These are phyloP conservation scores for Bryoerythrophyllum caledonicum DNA, from an alignment of 225 moss, liverwort and hornwort genomes.

Conservation along the genomic window DNA sequence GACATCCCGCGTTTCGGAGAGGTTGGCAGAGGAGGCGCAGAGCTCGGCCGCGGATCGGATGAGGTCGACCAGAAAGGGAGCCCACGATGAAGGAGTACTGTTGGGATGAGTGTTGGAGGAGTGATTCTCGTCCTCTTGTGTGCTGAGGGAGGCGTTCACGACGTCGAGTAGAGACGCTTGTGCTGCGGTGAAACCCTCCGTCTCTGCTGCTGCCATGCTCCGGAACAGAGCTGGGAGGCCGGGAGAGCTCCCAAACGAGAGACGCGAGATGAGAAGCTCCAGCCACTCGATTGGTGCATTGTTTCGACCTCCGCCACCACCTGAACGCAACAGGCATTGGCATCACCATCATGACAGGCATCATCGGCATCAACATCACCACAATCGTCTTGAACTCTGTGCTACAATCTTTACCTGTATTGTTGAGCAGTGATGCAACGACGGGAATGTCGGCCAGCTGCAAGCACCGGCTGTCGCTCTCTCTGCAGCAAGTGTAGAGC, in stretches of 20 bases:
- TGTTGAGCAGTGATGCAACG: conserved; percentile 52
- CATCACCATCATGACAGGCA: too few species aligned
- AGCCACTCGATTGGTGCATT: conserved; percentile 62
- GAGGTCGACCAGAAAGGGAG: conserved; percentile 56
- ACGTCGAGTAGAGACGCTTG: conserved; percentile 65
- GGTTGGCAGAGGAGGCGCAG: conserved; percentile 31
- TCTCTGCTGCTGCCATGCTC: not conserved
- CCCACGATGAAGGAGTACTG: conserved; percentile 34
- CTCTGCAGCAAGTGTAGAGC: conserved; percentile 65
- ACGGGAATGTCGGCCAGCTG: conserved; percentile 54
- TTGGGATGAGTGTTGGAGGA: not conserved
- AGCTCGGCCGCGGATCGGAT: conserved; percentile 53
- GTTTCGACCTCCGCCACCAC: too few species aligned
- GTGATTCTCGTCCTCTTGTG: conserved; percentile 31
- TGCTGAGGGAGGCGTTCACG: conserved; percentile 49
- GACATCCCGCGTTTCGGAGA: conserved; percentile 48
- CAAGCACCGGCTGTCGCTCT: conserved; percentile 45
- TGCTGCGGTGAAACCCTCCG: conserved; percentile 34
- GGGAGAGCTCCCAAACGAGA: conserved; percentile 45
- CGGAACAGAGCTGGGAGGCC: conserved; percentile 57
- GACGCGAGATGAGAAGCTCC: conserved; percentile 51
- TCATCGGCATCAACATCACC: too few species aligned
- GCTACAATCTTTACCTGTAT: conserved; percentile 26
- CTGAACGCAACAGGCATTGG: conserved; percentile 18
- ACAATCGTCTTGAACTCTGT: too few species aligned